Evolutionary conservation across 352 stramenopile genomes (phyloP).

Genomic region (Thalassiosira mediterranea): DNA sequence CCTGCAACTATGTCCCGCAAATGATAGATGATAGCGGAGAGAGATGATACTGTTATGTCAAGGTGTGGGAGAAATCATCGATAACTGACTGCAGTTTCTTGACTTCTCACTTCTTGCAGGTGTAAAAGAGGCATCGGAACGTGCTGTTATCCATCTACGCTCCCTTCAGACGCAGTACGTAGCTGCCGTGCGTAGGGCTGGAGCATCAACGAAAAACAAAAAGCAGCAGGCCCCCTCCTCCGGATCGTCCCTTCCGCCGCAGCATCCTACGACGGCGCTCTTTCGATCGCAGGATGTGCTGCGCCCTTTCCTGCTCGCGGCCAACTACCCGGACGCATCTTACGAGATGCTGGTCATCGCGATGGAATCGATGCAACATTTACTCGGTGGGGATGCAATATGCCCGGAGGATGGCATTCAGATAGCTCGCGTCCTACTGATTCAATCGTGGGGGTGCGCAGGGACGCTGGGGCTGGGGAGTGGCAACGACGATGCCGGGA

Average conservation of each 20-base stretch:
- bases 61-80: no score
- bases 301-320: constrained; percentile 94
- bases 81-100: no score
- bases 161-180: constrained; percentile 95
- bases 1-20: no score
- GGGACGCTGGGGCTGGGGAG: constrained; percentile 30
- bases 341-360: constrained; percentile 92
- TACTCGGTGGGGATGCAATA: constrained; percentile 95
- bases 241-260: constrained; percentile 15
- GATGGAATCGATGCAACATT: constrained; percentile 92
- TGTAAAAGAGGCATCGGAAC: constrained; percentile 95
- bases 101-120: constrained; percentile 55
- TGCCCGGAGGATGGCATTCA: constrained; percentile 92
- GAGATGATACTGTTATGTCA: no score
- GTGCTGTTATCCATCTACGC: constrained; percentile 91
- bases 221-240: constrained; percentile 29
- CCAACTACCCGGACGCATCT: constrained; percentile 95
- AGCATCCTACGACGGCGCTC: constrained; percentile 89
- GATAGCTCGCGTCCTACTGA: constrained; percentile 94
- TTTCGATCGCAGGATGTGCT: constrained; percentile 95
- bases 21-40: no score
- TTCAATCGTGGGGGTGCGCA: constrained; percentile 87
- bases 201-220: constrained; percentile 28
- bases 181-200: constrained; percentile 80
- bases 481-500: constrained; percentile 1